A percentile compares a stretch with the other conserved stretches of the same genome.
phyloP scores from a whole-genome alignment of 805 yeast species.

The Yarrowia deformans region DNA sequence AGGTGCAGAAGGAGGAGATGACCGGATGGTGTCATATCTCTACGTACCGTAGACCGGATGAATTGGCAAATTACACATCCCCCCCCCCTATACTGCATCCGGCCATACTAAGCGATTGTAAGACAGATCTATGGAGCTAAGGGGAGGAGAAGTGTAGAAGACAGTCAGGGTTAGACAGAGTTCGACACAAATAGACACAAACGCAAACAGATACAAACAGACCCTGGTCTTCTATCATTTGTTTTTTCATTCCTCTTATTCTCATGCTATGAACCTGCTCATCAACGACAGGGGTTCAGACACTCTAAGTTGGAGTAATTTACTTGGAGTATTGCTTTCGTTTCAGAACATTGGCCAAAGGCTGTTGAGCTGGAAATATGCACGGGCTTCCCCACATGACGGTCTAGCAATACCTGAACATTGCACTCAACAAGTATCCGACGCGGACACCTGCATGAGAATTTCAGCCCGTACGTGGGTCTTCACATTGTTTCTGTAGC shows the following conservation, averaged over 20 bases:
- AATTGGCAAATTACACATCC: background rate
- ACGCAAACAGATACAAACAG: background rate
- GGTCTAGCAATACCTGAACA: background rate
- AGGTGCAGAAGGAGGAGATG: too few species aligned
- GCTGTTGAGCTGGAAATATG: background rate
- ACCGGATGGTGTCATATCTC: too few species aligned
- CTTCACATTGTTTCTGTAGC: conserved; percentile 7
- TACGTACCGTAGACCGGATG: too few species aligned
- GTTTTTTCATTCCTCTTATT: too few species aligned
- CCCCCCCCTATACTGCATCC: conserved; percentile 4
- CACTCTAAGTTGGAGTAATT: background rate
- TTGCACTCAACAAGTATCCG: background rate
- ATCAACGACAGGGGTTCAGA: background rate
- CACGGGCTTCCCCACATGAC: conserved; percentile 6
- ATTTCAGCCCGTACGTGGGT: background rate
- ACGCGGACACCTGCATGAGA: background rate
- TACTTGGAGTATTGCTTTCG: conserved; percentile 2
- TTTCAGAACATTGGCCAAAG: background rate
- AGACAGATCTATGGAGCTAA: background rate
- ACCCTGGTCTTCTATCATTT: too few species aligned
- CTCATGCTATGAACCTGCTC: too few species aligned
- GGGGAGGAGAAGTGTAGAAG: too few species aligned
- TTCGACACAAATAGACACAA: too few species aligned
- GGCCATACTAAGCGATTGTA: background rate
- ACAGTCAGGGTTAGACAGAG: too few species aligned